Evolutionary conservation across 257 asterid genomes (phyloP).

Genomic region (Solanum rostratum): DNA sequence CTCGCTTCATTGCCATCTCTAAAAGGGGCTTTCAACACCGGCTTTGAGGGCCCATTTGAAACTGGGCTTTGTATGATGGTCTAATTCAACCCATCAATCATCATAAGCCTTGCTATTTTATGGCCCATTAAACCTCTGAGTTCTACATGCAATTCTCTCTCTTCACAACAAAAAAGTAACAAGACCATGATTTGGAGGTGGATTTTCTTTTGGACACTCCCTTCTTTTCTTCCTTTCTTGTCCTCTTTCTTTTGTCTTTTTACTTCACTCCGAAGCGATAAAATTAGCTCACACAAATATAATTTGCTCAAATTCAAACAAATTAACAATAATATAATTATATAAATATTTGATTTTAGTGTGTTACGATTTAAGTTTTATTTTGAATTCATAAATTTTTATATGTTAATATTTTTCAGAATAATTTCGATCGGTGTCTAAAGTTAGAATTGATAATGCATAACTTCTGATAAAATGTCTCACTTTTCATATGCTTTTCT

Average conservation of each 20-base stretch:
- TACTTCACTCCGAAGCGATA: background rate
- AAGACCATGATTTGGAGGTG: background rate
- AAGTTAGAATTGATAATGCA: background rate
- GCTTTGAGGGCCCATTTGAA: constrained; percentile 6
- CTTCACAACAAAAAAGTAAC: background rate
- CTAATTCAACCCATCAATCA: constrained; percentile 19
- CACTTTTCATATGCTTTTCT: background rate
- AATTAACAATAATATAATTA: background rate
- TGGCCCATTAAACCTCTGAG: background rate
- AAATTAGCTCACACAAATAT: background rate
- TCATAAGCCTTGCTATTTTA: background rate
- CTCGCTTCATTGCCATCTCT: too few relatives aligned
- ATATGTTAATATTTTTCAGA: background rate
- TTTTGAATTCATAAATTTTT: background rate
- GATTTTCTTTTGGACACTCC: background rate
- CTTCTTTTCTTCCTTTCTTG: background rate
- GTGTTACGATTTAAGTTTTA: background rate
- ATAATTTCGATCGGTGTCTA: rapidly evolving
- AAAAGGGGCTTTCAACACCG: constrained; percentile 37
- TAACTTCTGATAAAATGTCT: background rate
- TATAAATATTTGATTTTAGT: background rate
- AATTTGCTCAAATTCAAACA: rapidly evolving
- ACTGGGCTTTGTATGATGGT: constrained; percentile 9
- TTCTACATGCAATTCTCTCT: background rate
- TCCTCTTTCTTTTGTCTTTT: background rate